Evolutionary conservation across 495 filamentous ascomycete species (phyloP), one percentile per base, ranked within the genome.

Genomic region (Pseudomonodictys pantanalensis): DNA sequence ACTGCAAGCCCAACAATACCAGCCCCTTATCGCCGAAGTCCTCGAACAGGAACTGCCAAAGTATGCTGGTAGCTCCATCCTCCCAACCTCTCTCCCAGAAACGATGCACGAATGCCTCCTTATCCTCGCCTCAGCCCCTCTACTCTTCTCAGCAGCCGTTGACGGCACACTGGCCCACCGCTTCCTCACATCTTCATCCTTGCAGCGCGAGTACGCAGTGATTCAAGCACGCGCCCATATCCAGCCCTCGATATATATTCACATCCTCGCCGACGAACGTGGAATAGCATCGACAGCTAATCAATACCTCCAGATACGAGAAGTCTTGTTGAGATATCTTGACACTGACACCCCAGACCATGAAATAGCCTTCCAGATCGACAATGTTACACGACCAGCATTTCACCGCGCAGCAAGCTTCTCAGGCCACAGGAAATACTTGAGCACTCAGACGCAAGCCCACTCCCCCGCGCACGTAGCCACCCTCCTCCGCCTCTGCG

Each of bases 201-300:
- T 62, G 7, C 59, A 57, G 35, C 9, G 15, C 3, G 52, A 56
- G 28, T 57, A 56, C 25, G 45, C 22, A 6, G 35, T 49, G 26
- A 51, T 62, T 2, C 45, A 32, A 15, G 15, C 29, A 2, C 30
- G 53, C 17, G 59, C 59, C 2, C 44, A 35, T 29, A 20, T 57
- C 2, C 59, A 62, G 41, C 59, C 59, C 0, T 52, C 44, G 2
- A 62, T 62, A n/a, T 62, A 62, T 23, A 44, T 57, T 18, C 59
- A 62, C 41, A n/a, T 62, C 17, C 59, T 62, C 25, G 45, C 53
- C 18, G 39, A 46, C 30, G 41, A 35, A 26, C 1, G 35, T 22
- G 59, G 59, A n/a, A 29, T 44, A 1, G 44, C 59, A 10, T 52
- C 59, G 2, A 56, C 25, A n/a, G 35, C 59, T 7, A 56, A 45